Percentiles rank a stretch among this genome's conserved stretches.
Conservation (phyloP, 768 basidiomycete species). For the Leccinum incarnatum region DNA sequence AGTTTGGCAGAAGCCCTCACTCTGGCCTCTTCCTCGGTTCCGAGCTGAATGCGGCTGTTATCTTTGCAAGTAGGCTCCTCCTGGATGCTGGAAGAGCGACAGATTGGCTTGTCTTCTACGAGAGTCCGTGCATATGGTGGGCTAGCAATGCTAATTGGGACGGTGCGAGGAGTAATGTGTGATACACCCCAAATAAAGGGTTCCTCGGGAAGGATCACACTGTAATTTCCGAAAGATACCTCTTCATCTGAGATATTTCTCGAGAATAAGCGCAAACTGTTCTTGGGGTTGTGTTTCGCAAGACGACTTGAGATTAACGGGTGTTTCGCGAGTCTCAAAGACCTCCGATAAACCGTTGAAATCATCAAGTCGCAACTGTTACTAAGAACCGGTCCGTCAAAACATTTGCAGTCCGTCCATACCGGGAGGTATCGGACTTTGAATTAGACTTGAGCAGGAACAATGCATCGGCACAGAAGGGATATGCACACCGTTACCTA, state of each 20-base stretch:
- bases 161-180: slow-evolving; percentile 54
- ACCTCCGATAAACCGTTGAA: no score
- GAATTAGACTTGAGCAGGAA: no score
- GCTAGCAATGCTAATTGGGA: slow-evolving; percentile 53
- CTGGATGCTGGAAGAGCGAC: neutral
- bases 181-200: slow-evolving; percentile 62
- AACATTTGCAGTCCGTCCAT: no score
- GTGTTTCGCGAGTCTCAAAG: neutral
- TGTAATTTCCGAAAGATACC: slow-evolving; percentile 50
- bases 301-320: neutral
- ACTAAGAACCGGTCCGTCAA: no score
- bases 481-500: no score
- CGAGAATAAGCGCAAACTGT: slow-evolving; percentile 6
- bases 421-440: no score
- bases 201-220: slow-evolving; percentile 61
- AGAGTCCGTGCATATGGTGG: slow-evolving; percentile 49
- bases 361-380: no score
- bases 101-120: neutral
- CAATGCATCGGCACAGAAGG: no score
- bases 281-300: no score
- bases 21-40: slow-evolving; percentile 48
- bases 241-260: slow-evolving; percentile 3
- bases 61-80: slow-evolving; percentile 10
- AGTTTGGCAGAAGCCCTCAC: slow-evolving; percentile 54
- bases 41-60: slow-evolving; percentile 46